phyloP scores from a whole-genome alignment of 192 early-diverging fungal species.

The Polychytrium aggregatum region DNA sequence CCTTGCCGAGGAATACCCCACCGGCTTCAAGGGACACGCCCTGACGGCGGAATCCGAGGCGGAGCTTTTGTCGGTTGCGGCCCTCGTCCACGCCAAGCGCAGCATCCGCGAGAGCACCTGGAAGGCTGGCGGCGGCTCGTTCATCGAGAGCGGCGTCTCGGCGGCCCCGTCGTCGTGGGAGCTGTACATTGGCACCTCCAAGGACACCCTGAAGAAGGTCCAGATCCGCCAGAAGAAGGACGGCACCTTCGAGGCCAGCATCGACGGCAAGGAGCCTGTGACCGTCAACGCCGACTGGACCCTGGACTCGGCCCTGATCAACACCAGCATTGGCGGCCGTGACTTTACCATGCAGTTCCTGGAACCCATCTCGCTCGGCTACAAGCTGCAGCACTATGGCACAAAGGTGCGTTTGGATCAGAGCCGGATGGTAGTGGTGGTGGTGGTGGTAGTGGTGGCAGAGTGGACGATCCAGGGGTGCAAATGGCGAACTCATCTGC shows the following conservation, averaged over 20 bases:
- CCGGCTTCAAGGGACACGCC: slow-evolving; percentile 69
- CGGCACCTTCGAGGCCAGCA: slow-evolving; percentile 3
- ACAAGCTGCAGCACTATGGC: slow-evolving; percentile 70
- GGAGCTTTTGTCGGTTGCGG: slow-evolving; percentile 56
- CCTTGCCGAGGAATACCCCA: slow-evolving; percentile 78
- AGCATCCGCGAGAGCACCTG: slow-evolving; percentile 51
- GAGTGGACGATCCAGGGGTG: not conserved
- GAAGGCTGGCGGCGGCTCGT: slow-evolving; percentile 25
- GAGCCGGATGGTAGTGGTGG: too few species aligned
- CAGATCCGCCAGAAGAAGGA: slow-evolving; percentile 5
- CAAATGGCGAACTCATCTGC: not conserved
- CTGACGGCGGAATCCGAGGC: slow-evolving; percentile 35
- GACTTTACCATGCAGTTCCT: slow-evolving; percentile 59
- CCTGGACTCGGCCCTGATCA: slow-evolving; percentile 61
- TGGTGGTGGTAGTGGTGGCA: not conserved
- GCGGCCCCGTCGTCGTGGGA: slow-evolving; percentile 7
- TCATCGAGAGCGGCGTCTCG: slow-evolving; percentile 2
- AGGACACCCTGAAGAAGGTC: slow-evolving; percentile 4
- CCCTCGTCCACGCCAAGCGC: slow-evolving; percentile 55
- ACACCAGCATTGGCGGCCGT: slow-evolving; percentile 25
- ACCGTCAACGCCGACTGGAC: slow-evolving; percentile 51
- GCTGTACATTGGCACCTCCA: slow-evolving; percentile 8
- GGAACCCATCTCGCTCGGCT: slow-evolving; percentile 59
- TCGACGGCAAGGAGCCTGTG: slow-evolving; percentile 13
- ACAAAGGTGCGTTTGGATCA: slow-evolving; percentile 45